These are phyloP conservation scores for Xylaria bambusicola DNA, from an alignment of 495 filamentous ascomycete genomes.

Conservation along the genomic window DNA sequence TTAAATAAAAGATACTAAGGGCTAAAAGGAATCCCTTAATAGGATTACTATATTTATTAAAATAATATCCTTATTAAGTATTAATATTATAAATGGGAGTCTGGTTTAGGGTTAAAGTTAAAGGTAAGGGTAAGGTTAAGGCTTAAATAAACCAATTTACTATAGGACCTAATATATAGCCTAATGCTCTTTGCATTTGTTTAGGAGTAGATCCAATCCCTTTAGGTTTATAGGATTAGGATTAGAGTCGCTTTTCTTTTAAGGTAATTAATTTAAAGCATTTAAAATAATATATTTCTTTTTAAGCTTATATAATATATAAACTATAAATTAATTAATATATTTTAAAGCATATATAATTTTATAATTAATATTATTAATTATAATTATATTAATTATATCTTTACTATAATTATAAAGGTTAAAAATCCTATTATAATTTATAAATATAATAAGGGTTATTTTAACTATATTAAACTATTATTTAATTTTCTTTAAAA, in stretches of 20 bases:
- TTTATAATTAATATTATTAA: background rate
- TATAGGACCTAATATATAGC: too few relatives aligned
- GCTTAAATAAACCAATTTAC: too few relatives aligned
- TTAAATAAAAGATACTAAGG: too few relatives aligned
- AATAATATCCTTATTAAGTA: too few relatives aligned
- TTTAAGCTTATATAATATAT: background rate
- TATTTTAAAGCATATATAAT: background rate
- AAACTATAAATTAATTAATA: background rate
- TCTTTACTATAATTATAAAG: background rate
- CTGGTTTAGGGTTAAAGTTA: too few relatives aligned
- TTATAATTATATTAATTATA: background rate
- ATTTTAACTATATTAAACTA: background rate
- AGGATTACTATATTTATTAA: too few relatives aligned
- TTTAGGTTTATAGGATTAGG: too few relatives aligned
- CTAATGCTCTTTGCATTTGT: too few relatives aligned
- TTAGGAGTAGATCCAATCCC: too few relatives aligned
- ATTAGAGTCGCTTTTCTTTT: background rate
- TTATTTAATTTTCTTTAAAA: conserved; percentile 2
- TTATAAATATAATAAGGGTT: background rate
- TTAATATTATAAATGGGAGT: too few relatives aligned
- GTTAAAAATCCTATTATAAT: background rate
- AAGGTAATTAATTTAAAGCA: background rate
- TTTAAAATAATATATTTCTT: background rate
- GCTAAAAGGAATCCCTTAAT: too few relatives aligned
- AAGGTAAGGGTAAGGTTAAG: too few relatives aligned